Evolutionary conservation across 345 rosid species (phyloP).

Genomic region (Ceriops decandra): DNA sequence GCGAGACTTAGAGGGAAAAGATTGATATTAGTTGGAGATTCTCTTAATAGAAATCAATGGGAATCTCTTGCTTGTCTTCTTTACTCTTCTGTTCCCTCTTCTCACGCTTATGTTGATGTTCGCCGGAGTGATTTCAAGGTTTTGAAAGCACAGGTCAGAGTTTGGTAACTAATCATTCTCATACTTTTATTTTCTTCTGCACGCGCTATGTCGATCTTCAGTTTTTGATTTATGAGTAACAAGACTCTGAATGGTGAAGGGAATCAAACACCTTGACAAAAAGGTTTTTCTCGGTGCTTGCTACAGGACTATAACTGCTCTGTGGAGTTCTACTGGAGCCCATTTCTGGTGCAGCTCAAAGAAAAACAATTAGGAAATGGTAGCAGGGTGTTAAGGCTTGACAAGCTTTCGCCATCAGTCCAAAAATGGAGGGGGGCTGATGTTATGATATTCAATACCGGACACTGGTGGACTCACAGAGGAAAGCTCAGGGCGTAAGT

Average conservation of each 20-base stretch:
- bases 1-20: constrained; percentile 50
- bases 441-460: constrained; percentile 51
- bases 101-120: constrained; percentile 21
- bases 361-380: constrained; percentile 18
- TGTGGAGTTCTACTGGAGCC: constrained; percentile 51
- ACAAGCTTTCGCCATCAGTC: constrained; percentile 26
- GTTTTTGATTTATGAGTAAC: not conserved
- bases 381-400: constrained; percentile 37
- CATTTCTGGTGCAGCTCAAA: constrained; percentile 38
- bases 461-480: constrained; percentile 49
- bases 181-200: no score
- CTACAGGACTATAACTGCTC: constrained; percentile 42
- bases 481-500: constrained; percentile 27
- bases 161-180: not conserved
- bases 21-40: constrained; percentile 49
- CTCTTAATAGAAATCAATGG: constrained; percentile 55
- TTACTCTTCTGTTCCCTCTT: constrained; percentile 37
- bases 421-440: constrained; percentile 40
- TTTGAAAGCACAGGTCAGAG: constrained; percentile 39
- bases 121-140: constrained; percentile 16
- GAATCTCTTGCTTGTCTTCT: constrained; percentile 58
- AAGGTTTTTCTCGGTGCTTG: not conserved
- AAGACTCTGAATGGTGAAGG: not conserved
- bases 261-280: not conserved
- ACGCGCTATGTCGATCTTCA: no score